Conservation (phyloP, 1,284 basidiomycete genomes). For the Cutaneotrichosporon sp. region DNA sequence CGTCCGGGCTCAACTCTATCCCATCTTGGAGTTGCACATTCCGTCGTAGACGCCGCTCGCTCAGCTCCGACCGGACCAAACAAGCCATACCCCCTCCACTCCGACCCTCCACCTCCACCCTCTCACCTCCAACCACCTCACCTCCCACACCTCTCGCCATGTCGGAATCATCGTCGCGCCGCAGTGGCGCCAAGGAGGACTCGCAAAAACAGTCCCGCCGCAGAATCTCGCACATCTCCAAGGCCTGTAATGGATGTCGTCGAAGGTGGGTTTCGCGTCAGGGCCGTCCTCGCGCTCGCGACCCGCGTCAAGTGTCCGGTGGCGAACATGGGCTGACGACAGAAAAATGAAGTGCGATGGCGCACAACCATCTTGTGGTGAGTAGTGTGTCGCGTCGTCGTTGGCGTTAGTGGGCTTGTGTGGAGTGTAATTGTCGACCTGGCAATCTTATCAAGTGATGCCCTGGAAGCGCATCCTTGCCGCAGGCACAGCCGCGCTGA, state of each 20-base stretch:
- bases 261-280: constrained; percentile 18
- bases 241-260: constrained; percentile 28
- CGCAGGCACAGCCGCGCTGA: neutral
- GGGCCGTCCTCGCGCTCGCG: neutral
- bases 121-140: neutral
- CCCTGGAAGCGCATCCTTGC: neutral
- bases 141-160: neutral
- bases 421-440: neutral
- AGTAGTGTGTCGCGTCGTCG: constrained; percentile 7
- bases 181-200: neutral
- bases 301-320: neutral
- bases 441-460: neutral
- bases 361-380: constrained; percentile 25
- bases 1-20: neutral
- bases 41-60: neutral
- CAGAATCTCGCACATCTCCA: constrained; percentile 26
- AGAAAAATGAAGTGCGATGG: constrained; percentile 30
- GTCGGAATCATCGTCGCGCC: neutral
- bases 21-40: neutral
- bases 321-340: constrained; percentile 7
- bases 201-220: constrained; percentile 18
- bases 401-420: neutral
- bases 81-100: neutral
- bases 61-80: neutral
- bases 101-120: neutral